Percentiles rank a stretch among this genome's conserved stretches.
phyloP scores from a whole-genome alignment of 257 asterid species.

The Fraxinus cuspidata region DNA sequence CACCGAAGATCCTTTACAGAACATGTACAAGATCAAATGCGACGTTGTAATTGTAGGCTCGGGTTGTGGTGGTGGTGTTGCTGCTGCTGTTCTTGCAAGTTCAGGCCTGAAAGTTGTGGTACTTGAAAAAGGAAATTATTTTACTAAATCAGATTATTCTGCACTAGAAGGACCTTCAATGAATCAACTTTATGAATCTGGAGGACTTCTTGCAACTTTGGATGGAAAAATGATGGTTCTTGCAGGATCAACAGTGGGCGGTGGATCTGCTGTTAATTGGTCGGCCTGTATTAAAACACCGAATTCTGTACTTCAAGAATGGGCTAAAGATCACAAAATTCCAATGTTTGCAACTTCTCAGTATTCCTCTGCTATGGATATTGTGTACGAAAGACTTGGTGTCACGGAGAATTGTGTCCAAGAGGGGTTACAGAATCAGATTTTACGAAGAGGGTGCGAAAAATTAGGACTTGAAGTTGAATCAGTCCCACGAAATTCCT shows the following conservation, averaged over 20 bases:
- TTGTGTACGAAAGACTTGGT: constrained; percentile 63
- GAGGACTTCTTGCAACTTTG: constrained; percentile 63
- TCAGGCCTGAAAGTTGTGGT: constrained; percentile 77
- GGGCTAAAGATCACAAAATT: constrained; percentile 50
- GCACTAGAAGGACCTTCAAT: constrained; percentile 79
- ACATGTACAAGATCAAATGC: constrained; percentile 48
- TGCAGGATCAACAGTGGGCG: constrained; percentile 94
- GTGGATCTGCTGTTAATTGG: constrained; percentile 92
- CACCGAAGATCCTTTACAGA: constrained; percentile 31
- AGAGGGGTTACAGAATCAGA: constrained; percentile 77
- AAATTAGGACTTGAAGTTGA: constrained; percentile 57
- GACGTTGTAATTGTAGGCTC: constrained; percentile 88
- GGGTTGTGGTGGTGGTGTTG: constrained; percentile 91
- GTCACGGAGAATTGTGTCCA: constrained; percentile 56
- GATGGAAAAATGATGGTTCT: constrained; percentile 66
- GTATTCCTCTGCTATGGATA: constrained; percentile 58
- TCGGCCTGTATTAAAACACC: constrained; percentile 80
- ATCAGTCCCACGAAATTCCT: constrained; percentile 61
- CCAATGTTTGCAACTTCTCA: constrained; percentile 40
- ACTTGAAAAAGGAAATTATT: constrained; percentile 83
- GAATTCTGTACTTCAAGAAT: constrained; percentile 48
- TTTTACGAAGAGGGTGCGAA: constrained; percentile 75
- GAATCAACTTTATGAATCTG: constrained; percentile 60
- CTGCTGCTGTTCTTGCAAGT: constrained; percentile 68
- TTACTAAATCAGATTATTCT: constrained; percentile 55